Evolutionary conservation across 2,329 filamentous ascomycete genomes (phyloP).

Genomic region (Hawksworthiomyces lignivorus): DNA sequence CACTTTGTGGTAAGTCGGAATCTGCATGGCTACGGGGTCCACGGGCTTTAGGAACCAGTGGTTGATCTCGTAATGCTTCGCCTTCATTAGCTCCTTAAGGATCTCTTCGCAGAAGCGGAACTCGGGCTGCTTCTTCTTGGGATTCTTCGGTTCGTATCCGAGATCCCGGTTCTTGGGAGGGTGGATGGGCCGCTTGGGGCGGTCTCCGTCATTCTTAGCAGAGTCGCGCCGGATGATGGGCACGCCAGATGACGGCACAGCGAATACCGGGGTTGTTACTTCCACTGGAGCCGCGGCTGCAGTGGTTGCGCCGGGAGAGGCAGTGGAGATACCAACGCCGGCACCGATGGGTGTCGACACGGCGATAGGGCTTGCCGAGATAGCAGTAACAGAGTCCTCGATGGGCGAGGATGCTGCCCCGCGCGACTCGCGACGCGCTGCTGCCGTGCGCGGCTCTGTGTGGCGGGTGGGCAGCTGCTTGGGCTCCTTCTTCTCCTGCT

Average conservation of each 20-base stretch:
- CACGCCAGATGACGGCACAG: slow-evolving; percentile 67
- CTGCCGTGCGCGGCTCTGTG: slow-evolving; percentile 34
- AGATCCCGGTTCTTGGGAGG: slow-evolving; percentile 85
- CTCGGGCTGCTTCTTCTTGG: slow-evolving; percentile 84
- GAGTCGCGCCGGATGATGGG: slow-evolving; percentile 83
- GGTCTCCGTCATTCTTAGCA: slow-evolving; percentile 63
- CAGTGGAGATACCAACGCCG: slow-evolving; percentile 12
- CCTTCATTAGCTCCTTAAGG: slow-evolving; percentile 67
- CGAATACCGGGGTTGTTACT: slow-evolving; percentile 43
- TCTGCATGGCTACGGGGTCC: slow-evolving; percentile 87
- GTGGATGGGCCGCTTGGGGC: slow-evolving; percentile 90
- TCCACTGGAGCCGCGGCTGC: slow-evolving; percentile 27
- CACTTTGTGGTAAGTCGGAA: slow-evolving; percentile 84
- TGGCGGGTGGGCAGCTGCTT: slow-evolving; percentile 40
- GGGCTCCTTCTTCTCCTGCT: slow-evolving; percentile 53
- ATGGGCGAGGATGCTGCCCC: slow-evolving; percentile 24
- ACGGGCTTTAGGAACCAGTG: slow-evolving; percentile 76
- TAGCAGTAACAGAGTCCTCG: slow-evolving; percentile 11
- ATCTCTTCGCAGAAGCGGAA: slow-evolving; percentile 84
- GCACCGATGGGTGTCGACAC: slow-evolving; percentile 1
- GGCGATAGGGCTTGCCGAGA: neutral
- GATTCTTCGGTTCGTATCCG: slow-evolving; percentile 74
- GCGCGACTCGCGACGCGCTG: slow-evolving; percentile 26
- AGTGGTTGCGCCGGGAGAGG: slow-evolving; percentile 27
- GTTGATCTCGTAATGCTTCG: slow-evolving; percentile 61